Base-by-base conservation (phyloP, 352 stramenopile species). In the Globisporangium orthogonon region DNA sequence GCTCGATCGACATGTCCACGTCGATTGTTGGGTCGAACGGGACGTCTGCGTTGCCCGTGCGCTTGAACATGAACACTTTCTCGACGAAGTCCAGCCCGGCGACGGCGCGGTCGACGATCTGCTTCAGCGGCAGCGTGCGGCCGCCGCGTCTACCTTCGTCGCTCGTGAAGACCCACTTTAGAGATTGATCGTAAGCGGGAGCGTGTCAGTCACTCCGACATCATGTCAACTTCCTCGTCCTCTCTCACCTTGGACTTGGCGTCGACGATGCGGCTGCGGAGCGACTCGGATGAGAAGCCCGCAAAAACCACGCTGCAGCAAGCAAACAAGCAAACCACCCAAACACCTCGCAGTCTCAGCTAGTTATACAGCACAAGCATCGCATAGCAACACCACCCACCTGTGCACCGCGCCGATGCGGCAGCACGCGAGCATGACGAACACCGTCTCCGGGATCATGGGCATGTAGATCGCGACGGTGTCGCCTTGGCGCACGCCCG, bases 371-470 rank as follows among this genome's bases (percentile, higher is more conserved):
- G 37, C 37, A 43, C 35, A 11, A 40, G 35, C 35, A 0, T 40
- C 35, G 11, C 35, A 7, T 43, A 6, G 11, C 37, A 40, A 40
- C 7, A 10, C 7, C 10, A 50, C 11, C 17, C 35, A 58, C 52
- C 52, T 60, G 77, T 99, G 97, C 6, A 98, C 80, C 9, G 96
- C 97, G 33, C 97, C 97, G 60, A 99, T 98, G 37, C 97, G 89
- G 11, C 94, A 90, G 65, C 97, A 99, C 0, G 97, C 97, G 29
- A 99, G 76, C 97, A 99, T 99, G 33, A 93, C 94, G 67, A 98
- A 97, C n/a, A 91, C 92, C 4, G 96, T 75, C 70, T 99, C 96
- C 6, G 96, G 96, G 48, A 99, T 97, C 97, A 99, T 99, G 39
- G 97, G 97, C 97, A 98, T 97, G 73, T 98, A 98, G 44, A 98